Percentiles rank a stretch among this genome's conserved stretches.
These are phyloP conservation scores for Pistacia integerrima DNA, from an alignment of 345 rosid genomes.

Conservation along the genomic window DNA sequence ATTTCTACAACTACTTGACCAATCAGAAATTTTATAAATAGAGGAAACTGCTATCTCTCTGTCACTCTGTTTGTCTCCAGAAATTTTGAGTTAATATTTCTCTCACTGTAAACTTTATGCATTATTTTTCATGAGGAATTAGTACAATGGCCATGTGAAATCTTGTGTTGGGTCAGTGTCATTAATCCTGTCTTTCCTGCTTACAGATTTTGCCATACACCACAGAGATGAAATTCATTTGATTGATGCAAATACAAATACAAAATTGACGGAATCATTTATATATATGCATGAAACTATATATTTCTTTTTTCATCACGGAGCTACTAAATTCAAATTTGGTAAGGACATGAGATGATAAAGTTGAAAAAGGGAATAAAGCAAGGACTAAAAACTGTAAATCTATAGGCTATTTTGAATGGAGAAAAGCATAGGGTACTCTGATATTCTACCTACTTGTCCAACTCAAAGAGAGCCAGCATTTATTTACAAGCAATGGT, in stretches of 20 bases:
- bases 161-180: constrained; percentile 33
- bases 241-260: not conserved
- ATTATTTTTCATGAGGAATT: not conserved
- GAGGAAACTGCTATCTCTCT: not conserved
- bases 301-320: constrained; percentile 18
- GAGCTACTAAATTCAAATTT: not conserved
- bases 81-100: not conserved
- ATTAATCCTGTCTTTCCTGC: not conserved
- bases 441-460: constrained; percentile 24
- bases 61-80: not conserved
- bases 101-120: not conserved
- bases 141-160: constrained; percentile 35
- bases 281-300: not conserved
- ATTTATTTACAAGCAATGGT: constrained; percentile 17
- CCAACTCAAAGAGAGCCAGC: constrained; percentile 31
- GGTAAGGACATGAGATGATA: constrained; percentile 16
- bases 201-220: not conserved
- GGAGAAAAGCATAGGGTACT: constrained; percentile 30
- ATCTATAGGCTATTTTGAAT: constrained; percentile 11
- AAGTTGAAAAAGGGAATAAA: constrained; percentile 26
- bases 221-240: constrained; percentile 1
- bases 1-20: not conserved
- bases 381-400: constrained; percentile 14
- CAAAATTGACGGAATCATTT: not conserved
- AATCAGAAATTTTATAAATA: not conserved